Evolutionary conservation across 2,329 filamentous ascomycete genomes (phyloP).

Genomic region (Bipolaris oryzae): DNA sequence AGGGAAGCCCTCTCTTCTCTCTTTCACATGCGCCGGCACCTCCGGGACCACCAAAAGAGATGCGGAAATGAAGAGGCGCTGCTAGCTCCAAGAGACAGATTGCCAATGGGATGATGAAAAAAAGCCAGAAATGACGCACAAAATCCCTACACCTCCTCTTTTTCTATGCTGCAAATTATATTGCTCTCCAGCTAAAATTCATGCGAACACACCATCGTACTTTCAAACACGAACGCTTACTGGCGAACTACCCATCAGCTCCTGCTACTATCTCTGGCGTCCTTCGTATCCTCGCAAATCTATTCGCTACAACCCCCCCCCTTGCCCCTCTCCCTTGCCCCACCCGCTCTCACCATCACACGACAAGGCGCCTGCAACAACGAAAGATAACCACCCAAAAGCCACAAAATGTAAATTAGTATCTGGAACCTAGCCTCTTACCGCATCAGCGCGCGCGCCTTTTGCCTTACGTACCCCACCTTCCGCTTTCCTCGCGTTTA

Average conservation of each 20-base stretch:
- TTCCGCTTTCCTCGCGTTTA: background rate
- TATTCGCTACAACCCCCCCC: background rate
- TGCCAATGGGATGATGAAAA: background rate
- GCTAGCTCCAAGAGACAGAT: background rate
- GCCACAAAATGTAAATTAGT: too few species aligned
- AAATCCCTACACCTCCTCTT: background rate
- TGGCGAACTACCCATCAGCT: background rate
- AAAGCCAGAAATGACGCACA: background rate
- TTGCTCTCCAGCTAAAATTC: background rate
- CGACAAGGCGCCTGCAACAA: background rate
- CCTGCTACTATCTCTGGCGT: background rate
- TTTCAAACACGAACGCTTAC: background rate
- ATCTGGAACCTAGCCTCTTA: too few species aligned
- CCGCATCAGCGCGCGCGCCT: background rate
- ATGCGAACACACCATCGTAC: background rate
- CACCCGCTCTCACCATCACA: background rate
- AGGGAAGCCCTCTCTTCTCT: background rate
- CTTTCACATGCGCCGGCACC: background rate
- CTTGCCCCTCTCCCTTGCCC: too few species aligned
- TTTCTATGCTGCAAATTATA: background rate
- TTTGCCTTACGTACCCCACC: too few species aligned
- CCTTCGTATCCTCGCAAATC: background rate
- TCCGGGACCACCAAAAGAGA: background rate
- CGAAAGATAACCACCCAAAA: background rate
- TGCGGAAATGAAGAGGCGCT: constrained; percentile 3